These are phyloP conservation scores for Ustilaginoidea virens DNA, from an alignment of 2,329 filamentous ascomycete species.

Conservation along the genomic window DNA sequence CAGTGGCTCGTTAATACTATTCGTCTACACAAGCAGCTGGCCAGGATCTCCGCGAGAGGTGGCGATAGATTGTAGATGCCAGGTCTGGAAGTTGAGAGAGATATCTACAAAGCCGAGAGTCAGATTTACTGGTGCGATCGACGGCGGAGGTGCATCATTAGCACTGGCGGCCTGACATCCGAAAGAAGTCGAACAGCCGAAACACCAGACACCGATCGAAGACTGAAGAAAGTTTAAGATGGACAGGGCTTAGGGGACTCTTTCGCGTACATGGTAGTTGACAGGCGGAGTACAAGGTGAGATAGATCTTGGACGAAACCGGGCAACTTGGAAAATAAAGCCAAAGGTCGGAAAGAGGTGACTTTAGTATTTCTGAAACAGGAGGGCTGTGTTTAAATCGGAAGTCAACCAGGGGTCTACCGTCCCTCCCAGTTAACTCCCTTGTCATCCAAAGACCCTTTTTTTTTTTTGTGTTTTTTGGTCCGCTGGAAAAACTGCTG, in stretches of 20 bases:
- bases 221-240: conserved; percentile 2
- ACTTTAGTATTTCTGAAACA: conserved; percentile 9
- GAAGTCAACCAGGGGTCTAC: conserved; percentile 3
- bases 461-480: conserved; percentile 3
- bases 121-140: conserved; percentile 5
- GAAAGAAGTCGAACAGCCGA: conserved; percentile 9
- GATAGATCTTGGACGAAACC: conserved; percentile 9
- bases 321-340: conserved; percentile 6
- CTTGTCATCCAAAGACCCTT: conserved; percentile 3
- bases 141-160: conserved; percentile 7
- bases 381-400: conserved; percentile 6
- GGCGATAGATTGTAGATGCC: too few relatives aligned
- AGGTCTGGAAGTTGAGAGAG: not conserved
- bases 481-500: conserved; percentile 1
- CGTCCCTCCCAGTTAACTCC: conserved; percentile 1
- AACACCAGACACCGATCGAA: conserved; percentile 6
- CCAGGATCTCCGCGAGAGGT: too few relatives aligned
- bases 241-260: conserved; percentile 1
- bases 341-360: conserved; percentile 5
- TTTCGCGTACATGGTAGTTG: conserved; percentile 3
- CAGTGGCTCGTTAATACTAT: conserved; percentile 4
- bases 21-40: conserved; percentile 3
- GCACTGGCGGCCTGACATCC: conserved; percentile 6
- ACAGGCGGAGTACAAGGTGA: conserved; percentile 3
- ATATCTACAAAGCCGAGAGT: not conserved